phyloP scores from a whole-genome alignment of 176 grass and related monocot species.

The Oryza australiensis region DNA sequence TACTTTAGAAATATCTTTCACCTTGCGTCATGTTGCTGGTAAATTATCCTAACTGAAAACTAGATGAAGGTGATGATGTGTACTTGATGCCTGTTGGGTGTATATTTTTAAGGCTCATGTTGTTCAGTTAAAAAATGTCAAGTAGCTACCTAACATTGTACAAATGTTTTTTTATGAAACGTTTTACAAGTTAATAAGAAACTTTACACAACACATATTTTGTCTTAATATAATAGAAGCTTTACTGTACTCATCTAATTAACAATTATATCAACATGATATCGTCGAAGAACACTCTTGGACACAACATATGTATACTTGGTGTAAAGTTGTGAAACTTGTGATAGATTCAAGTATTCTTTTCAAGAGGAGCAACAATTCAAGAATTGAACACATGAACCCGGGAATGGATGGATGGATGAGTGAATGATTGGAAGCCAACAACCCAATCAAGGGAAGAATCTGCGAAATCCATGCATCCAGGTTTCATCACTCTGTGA shows the following conservation, averaged over 20 bases:
- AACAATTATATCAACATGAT: no score
- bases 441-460: not conserved
- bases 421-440: constrained; percentile 33
- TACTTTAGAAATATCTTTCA: not conserved
- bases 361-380: not conserved
- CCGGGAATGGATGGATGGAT: not conserved
- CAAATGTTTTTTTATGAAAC: not conserved
- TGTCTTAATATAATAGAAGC: no score
- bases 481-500: not conserved
- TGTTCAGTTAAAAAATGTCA: not conserved
- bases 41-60: not conserved
- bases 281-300: no score
- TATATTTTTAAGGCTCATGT: not conserved
- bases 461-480: not conserved
- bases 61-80: not conserved
- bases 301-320: not conserved
- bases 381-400: constrained; percentile 12
- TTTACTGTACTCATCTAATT: no score
- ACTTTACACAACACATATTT: not conserved
- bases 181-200: not conserved
- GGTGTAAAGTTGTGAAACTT: not conserved
- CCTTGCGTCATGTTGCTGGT: not conserved
- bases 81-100: not conserved
- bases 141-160: not conserved
- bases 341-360: not conserved